Percentiles rank a stretch among this genome's conserved stretches.
These are phyloP conservation scores for Mycena vulgaris DNA, from an alignment of 768 basidiomycete species.

Conservation along the genomic window DNA sequence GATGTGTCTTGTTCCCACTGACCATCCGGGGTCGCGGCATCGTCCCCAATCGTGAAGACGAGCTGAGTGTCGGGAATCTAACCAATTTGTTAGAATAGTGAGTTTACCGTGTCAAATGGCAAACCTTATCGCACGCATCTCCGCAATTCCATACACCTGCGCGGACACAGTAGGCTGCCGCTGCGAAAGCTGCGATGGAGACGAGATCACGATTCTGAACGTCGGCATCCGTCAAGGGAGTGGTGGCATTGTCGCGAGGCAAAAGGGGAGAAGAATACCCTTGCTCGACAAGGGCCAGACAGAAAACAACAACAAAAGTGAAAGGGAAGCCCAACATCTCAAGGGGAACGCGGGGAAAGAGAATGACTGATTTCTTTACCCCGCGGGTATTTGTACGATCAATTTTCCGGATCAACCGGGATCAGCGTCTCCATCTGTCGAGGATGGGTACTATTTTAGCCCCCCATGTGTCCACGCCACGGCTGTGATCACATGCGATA, in stretches of 20 bases:
- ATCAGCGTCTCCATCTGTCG: too few relatives aligned
- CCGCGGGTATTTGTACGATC: too few relatives aligned
- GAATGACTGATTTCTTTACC: too few relatives aligned
- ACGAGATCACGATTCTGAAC: conserved; percentile 17
- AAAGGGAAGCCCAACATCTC: conserved; percentile 20
- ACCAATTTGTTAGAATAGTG: neutral
- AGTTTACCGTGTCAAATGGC: neutral
- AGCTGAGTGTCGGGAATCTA: conserved; percentile 26
- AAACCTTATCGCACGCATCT: conserved; percentile 11
- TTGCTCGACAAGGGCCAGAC: conserved; percentile 14
- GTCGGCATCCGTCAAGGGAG: neutral
- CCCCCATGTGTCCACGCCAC: too few relatives aligned
- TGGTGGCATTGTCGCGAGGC: conserved; percentile 14
- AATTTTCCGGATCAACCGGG: too few relatives aligned
- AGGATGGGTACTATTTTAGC: too few relatives aligned
- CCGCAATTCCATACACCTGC: conserved; percentile 19
- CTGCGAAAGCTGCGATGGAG: conserved; percentile 24
- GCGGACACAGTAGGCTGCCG: conserved; percentile 26
- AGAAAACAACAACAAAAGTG: conserved; percentile 4
- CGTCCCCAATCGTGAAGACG: conserved; percentile 19
- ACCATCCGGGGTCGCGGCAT: conserved; percentile 27
- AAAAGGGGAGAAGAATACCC: conserved; percentile 19
- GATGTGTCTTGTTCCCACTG: neutral
- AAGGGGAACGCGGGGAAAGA: too few relatives aligned
- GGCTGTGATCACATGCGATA: too few relatives aligned